These are phyloP conservation scores for Pseudophaeomoniella oleicola DNA, from an alignment of 2,329 filamentous ascomycete genomes.

Conservation along the genomic window DNA sequence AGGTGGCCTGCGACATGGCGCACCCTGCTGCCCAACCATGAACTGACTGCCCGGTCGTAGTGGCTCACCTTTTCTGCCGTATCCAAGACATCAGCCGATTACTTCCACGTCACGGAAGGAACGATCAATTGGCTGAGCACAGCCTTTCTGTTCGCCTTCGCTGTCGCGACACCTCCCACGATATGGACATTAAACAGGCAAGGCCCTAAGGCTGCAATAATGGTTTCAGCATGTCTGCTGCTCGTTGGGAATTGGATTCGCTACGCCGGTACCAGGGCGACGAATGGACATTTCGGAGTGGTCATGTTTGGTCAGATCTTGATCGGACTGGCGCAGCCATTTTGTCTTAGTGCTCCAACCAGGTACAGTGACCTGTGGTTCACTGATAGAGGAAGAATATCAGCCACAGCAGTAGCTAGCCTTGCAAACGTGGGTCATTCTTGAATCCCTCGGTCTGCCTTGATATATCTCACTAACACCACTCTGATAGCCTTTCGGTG, in stretches of 20 bases:
- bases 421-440: too few relatives aligned
- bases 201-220: conserved; percentile 65
- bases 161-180: conserved; percentile 54
- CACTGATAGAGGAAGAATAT: conserved; percentile 65
- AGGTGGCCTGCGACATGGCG: too few relatives aligned
- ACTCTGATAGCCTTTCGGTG: conserved; percentile 77
- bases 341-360: conserved; percentile 78
- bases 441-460: too few relatives aligned
- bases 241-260: conserved; percentile 84
- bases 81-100: conserved; percentile 55
- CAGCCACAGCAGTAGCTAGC: conserved; percentile 71
- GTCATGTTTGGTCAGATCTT: conserved; percentile 88
- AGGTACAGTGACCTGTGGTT: conserved; percentile 94
- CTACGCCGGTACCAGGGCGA: conserved; percentile 51
- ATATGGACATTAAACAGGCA: conserved; percentile 64
- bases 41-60: conserved; percentile 25
- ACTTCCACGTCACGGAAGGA: conserved; percentile 60
- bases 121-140: conserved; percentile 90
- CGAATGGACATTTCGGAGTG: conserved; percentile 52
- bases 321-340: conserved; percentile 79
- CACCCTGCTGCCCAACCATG: too few relatives aligned
- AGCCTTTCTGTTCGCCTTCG: conserved; percentile 73
- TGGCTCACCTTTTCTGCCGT: conserved; percentile 90
- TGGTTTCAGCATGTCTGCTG: conserved; percentile 56
- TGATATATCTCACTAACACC: too few relatives aligned